These are phyloP conservation scores for Ophiognomonia clavigignenti-juglandacearum DNA, from an alignment of 2,329 filamentous ascomycete genomes.

Conservation along the genomic window DNA sequence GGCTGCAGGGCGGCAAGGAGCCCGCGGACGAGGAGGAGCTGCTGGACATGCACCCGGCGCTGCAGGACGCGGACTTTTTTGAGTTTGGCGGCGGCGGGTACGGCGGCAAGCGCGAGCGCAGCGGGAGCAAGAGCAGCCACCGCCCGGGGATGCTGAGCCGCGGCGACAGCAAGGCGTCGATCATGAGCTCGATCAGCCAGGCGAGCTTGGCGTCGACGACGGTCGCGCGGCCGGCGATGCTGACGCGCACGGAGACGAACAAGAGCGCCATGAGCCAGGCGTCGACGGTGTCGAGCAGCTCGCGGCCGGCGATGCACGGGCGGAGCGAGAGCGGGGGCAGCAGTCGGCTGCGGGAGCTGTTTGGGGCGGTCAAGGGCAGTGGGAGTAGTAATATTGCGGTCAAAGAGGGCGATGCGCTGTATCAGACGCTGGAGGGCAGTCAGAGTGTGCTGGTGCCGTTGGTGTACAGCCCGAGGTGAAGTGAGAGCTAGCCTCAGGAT, in stretches of 20 bases:
- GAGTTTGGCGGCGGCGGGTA: too few species aligned
- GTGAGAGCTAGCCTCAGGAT: not conserved
- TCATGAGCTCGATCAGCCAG: too few species aligned
- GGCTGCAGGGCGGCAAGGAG: conserved; percentile 23
- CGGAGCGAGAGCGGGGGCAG: conserved; percentile 11
- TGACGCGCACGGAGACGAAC: not conserved
- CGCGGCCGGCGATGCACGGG: not conserved
- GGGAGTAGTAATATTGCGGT: conserved; percentile 4
- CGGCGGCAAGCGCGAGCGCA: not conserved
- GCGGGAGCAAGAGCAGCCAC: not conserved
- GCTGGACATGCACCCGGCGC: conserved; percentile 23
- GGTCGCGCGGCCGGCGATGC: conserved; percentile 1
- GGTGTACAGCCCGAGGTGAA: conserved; percentile 48
- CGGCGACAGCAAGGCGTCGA: conserved; percentile 21
- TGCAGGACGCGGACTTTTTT: conserved; percentile 8
- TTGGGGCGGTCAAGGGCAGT: conserved; percentile 16
- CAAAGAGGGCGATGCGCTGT: conserved; percentile 21
- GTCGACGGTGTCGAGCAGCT: not conserved
- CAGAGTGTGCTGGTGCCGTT: conserved; percentile 52
- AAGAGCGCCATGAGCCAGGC: not conserved
- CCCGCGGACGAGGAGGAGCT: conserved; percentile 9
- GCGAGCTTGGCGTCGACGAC: not conserved
- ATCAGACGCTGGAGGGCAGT: conserved; percentile 43
- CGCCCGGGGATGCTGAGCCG: not conserved
- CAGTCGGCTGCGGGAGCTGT: conserved; percentile 13